These are phyloP conservation scores for Leucocoprinus leucothites DNA, from an alignment of 768 basidiomycete genomes.

Conservation along the genomic window DNA sequence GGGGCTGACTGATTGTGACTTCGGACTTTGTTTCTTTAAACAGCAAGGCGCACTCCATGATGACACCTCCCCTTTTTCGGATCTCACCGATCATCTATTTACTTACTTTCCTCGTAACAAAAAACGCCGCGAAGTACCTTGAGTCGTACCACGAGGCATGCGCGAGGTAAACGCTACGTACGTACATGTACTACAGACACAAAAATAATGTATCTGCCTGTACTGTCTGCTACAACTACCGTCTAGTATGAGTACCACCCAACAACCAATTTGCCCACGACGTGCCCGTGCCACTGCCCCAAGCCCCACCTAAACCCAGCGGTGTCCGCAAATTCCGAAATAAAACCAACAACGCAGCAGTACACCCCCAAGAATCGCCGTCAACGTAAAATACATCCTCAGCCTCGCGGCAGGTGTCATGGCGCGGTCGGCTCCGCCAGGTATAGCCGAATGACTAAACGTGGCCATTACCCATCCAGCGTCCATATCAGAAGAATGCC, in stretches of 20 bases:
- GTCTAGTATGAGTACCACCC: constrained; percentile 46
- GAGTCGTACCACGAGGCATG: constrained; percentile 8
- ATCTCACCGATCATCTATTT: constrained; percentile 13
- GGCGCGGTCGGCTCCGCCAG: constrained; percentile 81
- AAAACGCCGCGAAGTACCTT: neutral
- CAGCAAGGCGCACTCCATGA: too few relatives aligned
- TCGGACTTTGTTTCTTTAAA: neutral
- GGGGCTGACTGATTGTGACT: too few relatives aligned
- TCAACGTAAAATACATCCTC: constrained; percentile 68
- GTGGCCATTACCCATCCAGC: too few relatives aligned
- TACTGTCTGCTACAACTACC: too few relatives aligned
- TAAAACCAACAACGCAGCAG: constrained; percentile 68
- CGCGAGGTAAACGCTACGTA: constrained; percentile 4
- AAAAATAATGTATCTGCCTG: too few relatives aligned
- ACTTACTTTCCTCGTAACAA: too few relatives aligned
- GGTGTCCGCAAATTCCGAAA: constrained; percentile 68
- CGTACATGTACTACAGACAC: neutral
- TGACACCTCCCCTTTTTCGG: constrained; percentile 13
- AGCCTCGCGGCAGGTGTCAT: constrained; percentile 66
- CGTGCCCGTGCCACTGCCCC: too few relatives aligned
- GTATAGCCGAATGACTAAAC: constrained; percentile 60
- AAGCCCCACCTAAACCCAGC: constrained; percentile 41
- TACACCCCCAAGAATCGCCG: constrained; percentile 73
- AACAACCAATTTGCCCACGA: constrained; percentile 69
- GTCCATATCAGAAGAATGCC: too few relatives aligned